phyloP scores from a whole-genome alignment of 192 early-diverging fungal genomes.

The Anaeromyces robustus region DNA sequence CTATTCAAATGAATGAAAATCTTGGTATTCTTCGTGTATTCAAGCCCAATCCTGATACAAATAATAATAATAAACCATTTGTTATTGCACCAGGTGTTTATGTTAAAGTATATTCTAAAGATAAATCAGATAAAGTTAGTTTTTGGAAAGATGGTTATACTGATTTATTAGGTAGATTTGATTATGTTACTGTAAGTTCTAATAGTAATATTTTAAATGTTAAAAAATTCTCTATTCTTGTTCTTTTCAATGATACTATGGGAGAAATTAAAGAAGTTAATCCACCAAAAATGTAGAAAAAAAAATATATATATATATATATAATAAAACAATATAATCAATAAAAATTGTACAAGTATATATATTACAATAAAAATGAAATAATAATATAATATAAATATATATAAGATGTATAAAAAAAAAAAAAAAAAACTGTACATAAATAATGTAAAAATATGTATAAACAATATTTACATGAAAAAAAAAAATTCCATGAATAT shows the following conservation, averaged over 20 bases:
- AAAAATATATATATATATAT: background rate
- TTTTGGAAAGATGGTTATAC: background rate
- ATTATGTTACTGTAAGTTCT: background rate
- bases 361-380: too few relatives aligned
- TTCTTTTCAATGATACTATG: background rate
- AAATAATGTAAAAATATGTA: too few relatives aligned
- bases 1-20: background rate
- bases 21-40: background rate
- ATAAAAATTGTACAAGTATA: too few relatives aligned
- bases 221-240: background rate
- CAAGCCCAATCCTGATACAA: background rate
- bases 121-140: background rate
- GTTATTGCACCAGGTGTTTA: background rate
- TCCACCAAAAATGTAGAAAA: background rate
- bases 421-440: too few relatives aligned
- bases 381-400: too few relatives aligned
- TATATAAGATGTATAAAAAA: too few relatives aligned
- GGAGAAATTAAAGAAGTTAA: background rate
- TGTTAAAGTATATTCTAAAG: background rate
- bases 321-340: too few relatives aligned
- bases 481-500: too few relatives aligned
- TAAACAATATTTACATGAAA: too few relatives aligned
- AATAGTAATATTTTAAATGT: background rate
- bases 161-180: background rate
- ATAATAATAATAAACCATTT: background rate